These are phyloP conservation scores for Heimioporus sp. DNA, from an alignment of 768 basidiomycete species.

Conservation along the genomic window DNA sequence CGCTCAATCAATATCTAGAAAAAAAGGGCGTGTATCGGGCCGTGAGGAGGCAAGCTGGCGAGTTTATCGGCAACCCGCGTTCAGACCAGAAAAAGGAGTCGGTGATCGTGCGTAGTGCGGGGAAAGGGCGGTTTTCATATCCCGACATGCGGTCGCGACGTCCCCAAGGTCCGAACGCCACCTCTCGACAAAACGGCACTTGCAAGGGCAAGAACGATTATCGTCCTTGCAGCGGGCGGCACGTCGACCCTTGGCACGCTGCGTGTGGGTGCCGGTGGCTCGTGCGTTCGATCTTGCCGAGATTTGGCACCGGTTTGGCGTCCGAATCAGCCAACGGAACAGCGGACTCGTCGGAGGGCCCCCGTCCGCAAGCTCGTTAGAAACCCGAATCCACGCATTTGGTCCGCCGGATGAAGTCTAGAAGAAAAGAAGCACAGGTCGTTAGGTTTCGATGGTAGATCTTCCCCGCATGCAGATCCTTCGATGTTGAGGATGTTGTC, in stretches of 20 bases:
- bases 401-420: too few species aligned
- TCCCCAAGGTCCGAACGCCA: neutral
- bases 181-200: neutral
- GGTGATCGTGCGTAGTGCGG: too few species aligned
- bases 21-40: too few species aligned
- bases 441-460: slow-evolving; percentile 2
- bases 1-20: too few species aligned
- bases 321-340: neutral
- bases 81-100: too few species aligned
- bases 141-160: slow-evolving; percentile 9
- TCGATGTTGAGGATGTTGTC: neutral
- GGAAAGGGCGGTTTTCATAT: slow-evolving; percentile 12
- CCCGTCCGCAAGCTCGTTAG: neutral
- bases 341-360: too few species aligned
- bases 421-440: too few species aligned
- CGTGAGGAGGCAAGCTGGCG: too few species aligned
- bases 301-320: neutral
- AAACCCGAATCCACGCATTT: neutral
- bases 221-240: too few species aligned
- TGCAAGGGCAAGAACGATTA: too few species aligned
- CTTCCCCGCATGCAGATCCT: slow-evolving; percentile 3
- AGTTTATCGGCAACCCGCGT: too few species aligned
- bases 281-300: neutral
- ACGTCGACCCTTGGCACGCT: neutral
- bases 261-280: neutral